A percentile compares a stretch with the other conserved stretches of the same genome.
These are phyloP conservation scores for Cruciata laevipes DNA, from an alignment of 257 asterid species.

Conservation along the genomic window DNA sequence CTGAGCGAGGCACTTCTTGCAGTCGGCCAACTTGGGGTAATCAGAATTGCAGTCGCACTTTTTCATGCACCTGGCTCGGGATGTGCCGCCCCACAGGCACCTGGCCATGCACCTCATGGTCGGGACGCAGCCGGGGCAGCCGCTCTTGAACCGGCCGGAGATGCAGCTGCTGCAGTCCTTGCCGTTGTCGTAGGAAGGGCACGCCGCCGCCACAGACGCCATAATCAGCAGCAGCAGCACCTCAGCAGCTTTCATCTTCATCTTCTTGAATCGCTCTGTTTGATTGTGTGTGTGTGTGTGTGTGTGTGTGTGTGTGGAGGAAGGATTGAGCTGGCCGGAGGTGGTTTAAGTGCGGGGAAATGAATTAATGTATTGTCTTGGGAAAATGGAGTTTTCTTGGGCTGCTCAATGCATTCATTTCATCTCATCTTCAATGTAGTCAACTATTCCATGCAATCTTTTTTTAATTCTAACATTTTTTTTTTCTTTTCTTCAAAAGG, in stretches of 20 bases:
- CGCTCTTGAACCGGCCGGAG: constrained; percentile 34
- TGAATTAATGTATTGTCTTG: not conserved
- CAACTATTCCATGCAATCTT: not conserved
- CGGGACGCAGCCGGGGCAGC: constrained; percentile 62
- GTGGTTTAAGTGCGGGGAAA: not conserved
- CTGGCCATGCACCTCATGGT: constrained; percentile 66
- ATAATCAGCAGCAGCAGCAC: constrained; percentile 19
- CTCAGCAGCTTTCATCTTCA: not conserved
- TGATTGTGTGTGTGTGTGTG: not conserved
- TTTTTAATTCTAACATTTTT: too few species aligned
- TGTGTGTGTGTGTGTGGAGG: too few species aligned
- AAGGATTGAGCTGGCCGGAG: too few species aligned
- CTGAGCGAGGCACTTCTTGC: constrained; percentile 55
- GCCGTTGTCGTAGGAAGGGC: constrained; percentile 37
- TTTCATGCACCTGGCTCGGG: constrained; percentile 44
- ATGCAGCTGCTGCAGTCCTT: constrained; percentile 55
- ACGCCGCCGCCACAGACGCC: constrained; percentile 24
- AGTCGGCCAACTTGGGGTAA: constrained; percentile 52
- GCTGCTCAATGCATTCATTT: constrained; percentile 38
- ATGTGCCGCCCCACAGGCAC: constrained; percentile 60
- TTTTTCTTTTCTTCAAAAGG: too few species aligned
- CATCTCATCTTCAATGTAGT: constrained; percentile 21
- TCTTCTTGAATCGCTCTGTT: not conserved
- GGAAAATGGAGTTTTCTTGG: constrained; percentile 39
- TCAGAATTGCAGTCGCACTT: constrained; percentile 62